Evolutionary conservation across 768 basidiomycete genomes (phyloP).

Genomic region (Lentinus tigrinus): DNA sequence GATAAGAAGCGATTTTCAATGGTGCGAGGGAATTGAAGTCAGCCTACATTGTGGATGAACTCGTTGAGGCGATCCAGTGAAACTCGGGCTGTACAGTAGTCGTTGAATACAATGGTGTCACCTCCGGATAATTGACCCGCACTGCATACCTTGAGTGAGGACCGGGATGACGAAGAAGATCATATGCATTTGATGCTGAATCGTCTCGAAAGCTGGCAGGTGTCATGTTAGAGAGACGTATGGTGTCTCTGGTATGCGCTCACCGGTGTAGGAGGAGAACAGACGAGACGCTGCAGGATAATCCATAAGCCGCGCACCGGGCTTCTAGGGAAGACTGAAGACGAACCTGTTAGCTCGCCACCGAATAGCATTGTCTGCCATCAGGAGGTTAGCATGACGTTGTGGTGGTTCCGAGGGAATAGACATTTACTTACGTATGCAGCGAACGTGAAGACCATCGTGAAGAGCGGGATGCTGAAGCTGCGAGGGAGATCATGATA

Average conservation of each 20-base stretch:
- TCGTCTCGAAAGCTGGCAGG: conserved; percentile 50
- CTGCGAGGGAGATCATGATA: conserved; percentile 37
- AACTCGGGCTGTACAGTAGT: conserved; percentile 45
- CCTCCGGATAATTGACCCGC: no score
- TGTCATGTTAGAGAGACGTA: conserved; percentile 48
- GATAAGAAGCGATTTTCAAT: no score
- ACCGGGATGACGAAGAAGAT: conserved; percentile 32
- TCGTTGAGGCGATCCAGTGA: conserved; percentile 58
- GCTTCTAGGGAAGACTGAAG: background rate
- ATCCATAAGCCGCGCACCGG: background rate
- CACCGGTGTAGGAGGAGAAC: conserved; percentile 35
- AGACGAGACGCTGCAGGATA: conserved; percentile 29
- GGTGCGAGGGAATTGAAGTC: background rate
- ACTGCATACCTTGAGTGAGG: conserved; percentile 23
- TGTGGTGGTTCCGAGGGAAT: background rate
- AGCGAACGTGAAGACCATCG: conserved; percentile 65
- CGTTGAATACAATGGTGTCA: background rate
- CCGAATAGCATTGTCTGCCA: conserved; percentile 37
- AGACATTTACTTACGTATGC: conserved; percentile 46
- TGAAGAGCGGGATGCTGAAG: conserved; percentile 57
- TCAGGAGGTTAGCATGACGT: no score
- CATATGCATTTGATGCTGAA: conserved; percentile 46
- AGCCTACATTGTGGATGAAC: conserved; percentile 37
- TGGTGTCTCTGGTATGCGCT: background rate
- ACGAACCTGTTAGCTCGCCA: conserved; percentile 31